Conservation (phyloP, 768 basidiomycete species). For the Rhodosporidiobolus odoratus region DNA sequence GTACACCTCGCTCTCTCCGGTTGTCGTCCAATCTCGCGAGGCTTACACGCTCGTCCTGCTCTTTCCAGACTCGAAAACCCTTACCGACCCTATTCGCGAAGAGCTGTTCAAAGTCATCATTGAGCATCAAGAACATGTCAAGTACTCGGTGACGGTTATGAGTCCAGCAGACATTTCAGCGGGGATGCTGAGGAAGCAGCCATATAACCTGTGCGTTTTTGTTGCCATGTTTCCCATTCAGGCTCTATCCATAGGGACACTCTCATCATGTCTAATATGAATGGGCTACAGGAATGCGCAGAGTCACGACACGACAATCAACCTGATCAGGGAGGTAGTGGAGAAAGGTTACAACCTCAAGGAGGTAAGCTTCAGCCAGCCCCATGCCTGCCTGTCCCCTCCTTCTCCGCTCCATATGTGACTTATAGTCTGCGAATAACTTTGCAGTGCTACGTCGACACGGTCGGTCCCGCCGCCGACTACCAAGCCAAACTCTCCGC, state of each 20-base stretch:
- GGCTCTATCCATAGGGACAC: no score
- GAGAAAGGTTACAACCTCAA: conserved; percentile 70
- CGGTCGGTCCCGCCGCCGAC: conserved; percentile 75
- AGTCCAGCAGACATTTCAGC: conserved; percentile 87
- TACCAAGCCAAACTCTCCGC: conserved; percentile 78
- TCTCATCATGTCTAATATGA: no score
- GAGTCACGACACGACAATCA: conserved; percentile 80
- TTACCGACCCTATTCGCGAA: conserved; percentile 66
- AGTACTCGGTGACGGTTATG: conserved; percentile 51
- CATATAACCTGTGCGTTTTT: conserved; percentile 60
- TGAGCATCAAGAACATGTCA: conserved; percentile 47
- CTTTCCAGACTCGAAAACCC: conserved; percentile 77
- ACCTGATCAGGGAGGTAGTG: conserved; percentile 79
- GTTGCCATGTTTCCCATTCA: neutral
- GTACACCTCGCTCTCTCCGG: conserved; percentile 48
- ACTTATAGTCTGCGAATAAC: no score
- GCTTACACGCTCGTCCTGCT: neutral
- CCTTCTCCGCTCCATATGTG: neutral
- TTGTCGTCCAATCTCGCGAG: neutral
- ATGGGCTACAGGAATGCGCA: conserved; percentile 67
- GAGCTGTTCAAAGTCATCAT: conserved; percentile 63
- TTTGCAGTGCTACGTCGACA: conserved; percentile 84
- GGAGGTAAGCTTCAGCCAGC: conserved; percentile 54
- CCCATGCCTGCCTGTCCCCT: neutral
- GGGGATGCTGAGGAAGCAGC: conserved; percentile 80